phyloP scores from a whole-genome alignment of 1,284 basidiomycete species.

The Entoloma clypeatum region DNA sequence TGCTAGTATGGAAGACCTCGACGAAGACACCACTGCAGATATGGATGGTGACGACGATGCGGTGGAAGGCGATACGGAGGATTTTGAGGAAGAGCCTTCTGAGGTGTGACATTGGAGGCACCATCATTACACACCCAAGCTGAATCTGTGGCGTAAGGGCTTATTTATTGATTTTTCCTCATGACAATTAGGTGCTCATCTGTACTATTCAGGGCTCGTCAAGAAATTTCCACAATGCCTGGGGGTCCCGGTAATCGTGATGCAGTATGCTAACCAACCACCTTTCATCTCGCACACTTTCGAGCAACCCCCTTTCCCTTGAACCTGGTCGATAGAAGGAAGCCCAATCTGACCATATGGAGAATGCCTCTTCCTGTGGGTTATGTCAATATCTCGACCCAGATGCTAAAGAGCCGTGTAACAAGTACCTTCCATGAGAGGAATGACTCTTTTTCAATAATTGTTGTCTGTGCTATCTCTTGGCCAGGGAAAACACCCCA shows the following conservation, averaged over 20 bases:
- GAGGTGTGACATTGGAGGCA: conserved; percentile 23
- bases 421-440: conserved; percentile 86
- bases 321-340: conserved; percentile 80
- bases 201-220: conserved; percentile 23
- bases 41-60: conserved; percentile 37
- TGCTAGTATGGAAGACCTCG: conserved; percentile 69
- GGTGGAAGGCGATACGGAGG: conserved; percentile 40
- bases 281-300: conserved; percentile 65
- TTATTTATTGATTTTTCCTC: neutral
- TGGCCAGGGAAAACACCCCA: conserved; percentile 99
- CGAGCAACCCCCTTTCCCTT: conserved; percentile 69
- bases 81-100: conserved; percentile 36
- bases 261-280: conserved; percentile 96
- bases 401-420: neutral
- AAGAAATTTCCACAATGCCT: conserved; percentile 86
- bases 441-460: conserved; percentile 93
- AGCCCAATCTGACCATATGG: conserved; percentile 95
- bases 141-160: too few species aligned
- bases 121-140: too few species aligned
- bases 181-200: neutral
- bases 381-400: conserved; percentile 2
- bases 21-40: conserved; percentile 47
- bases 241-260: conserved; percentile 84
- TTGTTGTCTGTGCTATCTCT: conserved; percentile 95
- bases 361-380: conserved; percentile 89